These are phyloP conservation scores for Globisporangium spinosum DNA, from an alignment of 352 stramenopile genomes.

Conservation along the genomic window DNA sequence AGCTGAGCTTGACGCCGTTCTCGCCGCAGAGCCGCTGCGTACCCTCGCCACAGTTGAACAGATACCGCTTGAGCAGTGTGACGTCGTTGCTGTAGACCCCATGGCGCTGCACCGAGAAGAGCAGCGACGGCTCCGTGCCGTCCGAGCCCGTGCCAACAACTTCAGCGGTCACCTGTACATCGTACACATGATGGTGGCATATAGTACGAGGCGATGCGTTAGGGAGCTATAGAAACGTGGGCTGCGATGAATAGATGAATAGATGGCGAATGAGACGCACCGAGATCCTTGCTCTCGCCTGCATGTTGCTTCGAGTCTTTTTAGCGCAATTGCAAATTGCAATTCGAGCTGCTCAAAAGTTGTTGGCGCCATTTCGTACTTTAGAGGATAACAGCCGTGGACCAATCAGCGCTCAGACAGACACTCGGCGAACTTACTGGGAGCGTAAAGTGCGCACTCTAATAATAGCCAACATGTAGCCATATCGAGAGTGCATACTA, in stretches of 20 bases:
- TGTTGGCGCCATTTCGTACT: conserved; percentile 16
- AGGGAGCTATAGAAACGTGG: not conserved
- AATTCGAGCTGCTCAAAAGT: not conserved
- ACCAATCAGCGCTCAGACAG: conserved; percentile 5
- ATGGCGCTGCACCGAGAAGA: conserved; percentile 64
- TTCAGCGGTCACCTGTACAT: conserved; percentile 41
- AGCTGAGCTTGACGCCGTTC: conserved; percentile 67
- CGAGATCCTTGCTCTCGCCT: conserved; percentile 9
- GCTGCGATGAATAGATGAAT: too few species aligned
- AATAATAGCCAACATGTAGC: conserved; percentile 12
- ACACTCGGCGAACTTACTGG: not conserved
- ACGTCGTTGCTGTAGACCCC: conserved; percentile 60
- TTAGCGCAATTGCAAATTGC: not conserved
- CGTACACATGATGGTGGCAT: not conserved
- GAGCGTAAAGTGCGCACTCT: not conserved
- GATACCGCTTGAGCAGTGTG: conserved; percentile 53
- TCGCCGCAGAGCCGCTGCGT: conserved; percentile 65
- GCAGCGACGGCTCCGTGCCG: conserved; percentile 61
- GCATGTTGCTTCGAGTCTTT: not conserved
- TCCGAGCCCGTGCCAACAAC: conserved; percentile 61
- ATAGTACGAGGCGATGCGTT: not conserved
- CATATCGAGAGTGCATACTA: not conserved
- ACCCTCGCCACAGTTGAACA: conserved; percentile 75
- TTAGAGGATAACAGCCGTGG: conserved; percentile 1
- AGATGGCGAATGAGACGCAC: not conserved